These are phyloP conservation scores for Fraxinus sp. DNA, from an alignment of 305 asterid species.

Conservation along the genomic window DNA sequence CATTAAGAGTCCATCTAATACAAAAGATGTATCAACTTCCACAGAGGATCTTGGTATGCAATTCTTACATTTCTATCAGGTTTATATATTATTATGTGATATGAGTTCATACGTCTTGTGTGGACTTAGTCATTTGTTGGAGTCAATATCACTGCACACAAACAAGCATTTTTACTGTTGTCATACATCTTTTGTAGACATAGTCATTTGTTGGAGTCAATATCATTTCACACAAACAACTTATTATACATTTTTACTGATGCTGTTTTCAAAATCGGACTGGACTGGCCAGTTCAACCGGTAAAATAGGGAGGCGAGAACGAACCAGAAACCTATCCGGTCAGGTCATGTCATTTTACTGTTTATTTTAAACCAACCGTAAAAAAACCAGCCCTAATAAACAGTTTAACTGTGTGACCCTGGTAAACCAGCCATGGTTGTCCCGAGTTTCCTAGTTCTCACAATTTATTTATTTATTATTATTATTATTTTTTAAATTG, in stretches of 20 bases:
- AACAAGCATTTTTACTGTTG: background rate
- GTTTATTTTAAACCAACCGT: background rate
- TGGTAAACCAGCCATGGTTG: background rate
- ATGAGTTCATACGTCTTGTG: conserved; percentile 8
- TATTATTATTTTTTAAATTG: background rate
- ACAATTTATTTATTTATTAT: background rate
- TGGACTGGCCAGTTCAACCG: background rate
- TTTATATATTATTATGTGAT: conserved; percentile 8
- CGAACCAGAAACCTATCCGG: background rate
- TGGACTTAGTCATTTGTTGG: background rate
- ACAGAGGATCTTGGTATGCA: conserved; percentile 88
- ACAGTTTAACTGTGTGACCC: background rate
- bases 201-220: background rate
- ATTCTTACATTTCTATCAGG: conserved; percentile 8
- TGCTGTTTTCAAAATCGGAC: background rate
- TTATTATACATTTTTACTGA: background rate
- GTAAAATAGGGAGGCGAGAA: background rate
- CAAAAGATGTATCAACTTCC: conserved; percentile 72
- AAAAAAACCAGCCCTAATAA: background rate
- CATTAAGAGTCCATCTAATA: conserved; percentile 40
- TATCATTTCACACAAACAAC: background rate
- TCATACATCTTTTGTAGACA: background rate
- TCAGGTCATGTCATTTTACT: background rate
- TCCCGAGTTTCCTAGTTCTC: background rate
- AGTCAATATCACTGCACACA: background rate